phyloP scores from a whole-genome alignment of 2,329 filamentous ascomycete species.

The Verticillium longisporum region DNA sequence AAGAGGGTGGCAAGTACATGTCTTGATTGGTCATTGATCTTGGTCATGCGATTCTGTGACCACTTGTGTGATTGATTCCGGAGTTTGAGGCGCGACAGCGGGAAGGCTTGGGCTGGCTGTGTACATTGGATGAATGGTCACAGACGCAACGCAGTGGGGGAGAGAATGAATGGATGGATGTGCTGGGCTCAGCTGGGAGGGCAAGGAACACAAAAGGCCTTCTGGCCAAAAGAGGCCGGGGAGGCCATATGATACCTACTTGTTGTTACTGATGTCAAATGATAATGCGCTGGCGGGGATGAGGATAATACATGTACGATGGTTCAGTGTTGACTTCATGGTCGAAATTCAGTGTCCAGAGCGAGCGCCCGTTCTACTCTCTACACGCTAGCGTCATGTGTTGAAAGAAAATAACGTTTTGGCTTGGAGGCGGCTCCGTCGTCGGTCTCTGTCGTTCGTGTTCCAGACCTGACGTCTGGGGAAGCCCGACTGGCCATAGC shows the following conservation, averaged over 20 bases:
- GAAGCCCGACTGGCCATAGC: background rate
- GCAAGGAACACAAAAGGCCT: background rate
- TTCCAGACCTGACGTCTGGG: background rate
- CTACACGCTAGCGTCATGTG: background rate
- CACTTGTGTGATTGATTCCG: background rate
- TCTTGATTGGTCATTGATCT: background rate
- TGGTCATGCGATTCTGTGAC: background rate
- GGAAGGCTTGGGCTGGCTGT: background rate
- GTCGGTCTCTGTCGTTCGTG: background rate
- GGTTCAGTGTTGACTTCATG: background rate
- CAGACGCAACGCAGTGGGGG: background rate
- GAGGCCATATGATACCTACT: background rate
- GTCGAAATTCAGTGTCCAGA: background rate
- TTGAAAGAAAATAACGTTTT: too few relatives aligned
- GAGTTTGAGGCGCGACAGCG: background rate
- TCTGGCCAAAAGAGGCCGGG: background rate
- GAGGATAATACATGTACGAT: background rate
- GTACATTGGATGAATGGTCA: background rate
- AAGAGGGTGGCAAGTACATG: conserved; percentile 26
- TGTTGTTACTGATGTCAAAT: background rate
- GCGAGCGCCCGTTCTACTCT: background rate
- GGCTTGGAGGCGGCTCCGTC: too few relatives aligned
- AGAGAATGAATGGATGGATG: background rate
- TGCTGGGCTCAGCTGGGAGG: too few relatives aligned
- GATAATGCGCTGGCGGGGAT: background rate